Conservation (phyloP, 495 filamentous ascomycete genomes). For the Aspergillus asperescens region DNA sequence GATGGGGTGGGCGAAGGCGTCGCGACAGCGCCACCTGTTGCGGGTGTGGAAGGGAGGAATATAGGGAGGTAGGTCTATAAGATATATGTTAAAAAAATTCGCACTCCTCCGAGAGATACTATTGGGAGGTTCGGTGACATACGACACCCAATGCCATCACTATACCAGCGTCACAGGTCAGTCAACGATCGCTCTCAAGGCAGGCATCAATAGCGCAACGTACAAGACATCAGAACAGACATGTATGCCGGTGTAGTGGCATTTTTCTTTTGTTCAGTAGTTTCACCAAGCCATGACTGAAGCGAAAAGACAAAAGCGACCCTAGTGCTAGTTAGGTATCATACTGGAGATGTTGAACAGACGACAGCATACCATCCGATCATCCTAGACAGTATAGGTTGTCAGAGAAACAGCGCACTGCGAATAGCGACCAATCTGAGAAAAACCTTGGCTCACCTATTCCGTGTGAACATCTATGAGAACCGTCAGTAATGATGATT, state of each 20-base stretch:
- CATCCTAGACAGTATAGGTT: slow-evolving; percentile 39
- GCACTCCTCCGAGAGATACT: not conserved
- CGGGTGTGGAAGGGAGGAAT: slow-evolving; percentile 62
- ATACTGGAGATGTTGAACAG: not conserved
- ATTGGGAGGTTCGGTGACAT: slow-evolving; percentile 25
- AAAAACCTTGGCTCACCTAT: slow-evolving; percentile 54
- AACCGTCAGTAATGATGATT: slow-evolving; percentile 17
- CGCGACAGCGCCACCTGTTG: slow-evolving; percentile 35
- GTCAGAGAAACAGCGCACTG: slow-evolving; percentile 9
- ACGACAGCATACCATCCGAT: slow-evolving; percentile 65
- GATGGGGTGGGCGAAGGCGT: slow-evolving; percentile 43
- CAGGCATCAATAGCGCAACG: slow-evolving; percentile 27
- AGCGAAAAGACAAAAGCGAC: slow-evolving; percentile 76
- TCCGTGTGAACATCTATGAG: slow-evolving; percentile 76
- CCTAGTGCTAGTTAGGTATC: slow-evolving; percentile 43
- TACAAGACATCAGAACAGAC: slow-evolving; percentile 79
- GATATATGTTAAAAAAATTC: slow-evolving; percentile 14
- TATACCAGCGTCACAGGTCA: slow-evolving; percentile 27
- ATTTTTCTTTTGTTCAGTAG: slow-evolving; percentile 64
- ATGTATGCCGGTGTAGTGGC: slow-evolving; percentile 73
- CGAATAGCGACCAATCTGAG: not conserved
- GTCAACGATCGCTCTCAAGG: slow-evolving; percentile 7
- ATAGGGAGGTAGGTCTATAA: slow-evolving; percentile 72
- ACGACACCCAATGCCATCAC: slow-evolving; percentile 75
- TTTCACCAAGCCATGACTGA: slow-evolving; percentile 83